phyloP scores from a whole-genome alignment of 371 early-diverging fungal species.

The Rhizopus delemar region DNA sequence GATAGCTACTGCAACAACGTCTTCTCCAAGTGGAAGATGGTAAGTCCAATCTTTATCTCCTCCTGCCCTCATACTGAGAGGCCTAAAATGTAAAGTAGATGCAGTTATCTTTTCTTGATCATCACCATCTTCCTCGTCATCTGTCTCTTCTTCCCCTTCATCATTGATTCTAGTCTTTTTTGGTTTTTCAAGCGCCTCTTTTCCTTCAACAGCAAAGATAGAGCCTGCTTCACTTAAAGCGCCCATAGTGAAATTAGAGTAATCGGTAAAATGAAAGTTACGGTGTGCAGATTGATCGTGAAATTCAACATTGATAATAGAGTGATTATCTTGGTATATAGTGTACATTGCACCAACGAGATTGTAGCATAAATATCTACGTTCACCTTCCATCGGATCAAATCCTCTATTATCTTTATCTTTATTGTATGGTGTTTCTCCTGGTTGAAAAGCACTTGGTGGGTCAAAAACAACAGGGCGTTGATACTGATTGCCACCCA shows the following conservation, averaged over 20 bases:
- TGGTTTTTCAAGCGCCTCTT: constrained; percentile 18
- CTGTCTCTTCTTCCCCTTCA: constrained; percentile 30
- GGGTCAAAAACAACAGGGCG: constrained; percentile 23
- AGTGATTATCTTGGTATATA: constrained; percentile 68
- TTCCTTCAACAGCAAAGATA: constrained; percentile 69
- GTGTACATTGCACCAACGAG: constrained; percentile 77
- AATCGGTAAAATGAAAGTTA: constrained; percentile 83
- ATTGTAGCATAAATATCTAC: constrained; percentile 82
- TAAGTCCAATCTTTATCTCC: constrained; percentile 80
- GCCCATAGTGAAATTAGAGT: constrained; percentile 72
- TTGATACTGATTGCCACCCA: neutral
- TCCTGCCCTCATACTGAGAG: constrained; percentile 21
- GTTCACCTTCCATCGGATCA: constrained; percentile 52
- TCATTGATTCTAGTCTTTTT: constrained; percentile 10
- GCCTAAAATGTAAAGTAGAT: constrained; percentile 62
- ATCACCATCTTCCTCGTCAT: constrained; percentile 23
- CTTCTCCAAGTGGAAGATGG: constrained; percentile 67
- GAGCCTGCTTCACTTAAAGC: constrained; percentile 71
- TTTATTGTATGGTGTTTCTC: constrained; percentile 47
- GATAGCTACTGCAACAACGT: constrained; percentile 69
- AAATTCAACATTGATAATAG: constrained; percentile 81
- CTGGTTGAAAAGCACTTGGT: constrained; percentile 59
- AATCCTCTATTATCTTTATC: constrained; percentile 13
- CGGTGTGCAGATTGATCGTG: constrained; percentile 78
- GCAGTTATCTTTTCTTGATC: constrained; percentile 16